Conservation (phyloP, 352 stramenopile species). For the Saprolegnia diclina region DNA sequence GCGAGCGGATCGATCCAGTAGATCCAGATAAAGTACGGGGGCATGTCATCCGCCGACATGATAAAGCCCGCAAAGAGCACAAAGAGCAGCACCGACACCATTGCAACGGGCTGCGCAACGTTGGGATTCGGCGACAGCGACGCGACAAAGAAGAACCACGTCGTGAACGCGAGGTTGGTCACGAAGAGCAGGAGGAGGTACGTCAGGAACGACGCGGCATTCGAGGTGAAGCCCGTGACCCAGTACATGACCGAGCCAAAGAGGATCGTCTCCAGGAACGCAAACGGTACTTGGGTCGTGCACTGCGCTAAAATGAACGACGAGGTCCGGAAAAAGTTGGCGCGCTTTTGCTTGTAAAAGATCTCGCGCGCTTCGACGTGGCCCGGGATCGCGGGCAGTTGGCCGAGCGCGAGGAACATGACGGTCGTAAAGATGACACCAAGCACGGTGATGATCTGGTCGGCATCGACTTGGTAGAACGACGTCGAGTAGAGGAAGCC, state of each 20-base stretch:
- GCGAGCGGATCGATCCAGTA: conserved; percentile 34
- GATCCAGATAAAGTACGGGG: conserved; percentile 31
- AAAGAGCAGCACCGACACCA: conserved; percentile 20
- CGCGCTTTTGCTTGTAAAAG: conserved; percentile 50
- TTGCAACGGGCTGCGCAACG: conserved; percentile 24
- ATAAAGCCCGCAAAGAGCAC: conserved; percentile 32
- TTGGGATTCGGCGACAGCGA: conserved; percentile 18
- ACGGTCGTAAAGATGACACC: conserved; percentile 66
- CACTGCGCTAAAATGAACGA: conserved; percentile 38
- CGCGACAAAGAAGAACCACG: conserved; percentile 28
- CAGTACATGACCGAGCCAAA: conserved; percentile 56
- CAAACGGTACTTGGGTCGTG: conserved; percentile 26
- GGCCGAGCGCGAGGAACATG: conserved; percentile 44
- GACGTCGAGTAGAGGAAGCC: conserved; percentile 36
- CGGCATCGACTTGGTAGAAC: conserved; percentile 38
- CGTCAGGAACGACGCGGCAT: not conserved
- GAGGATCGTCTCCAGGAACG: conserved; percentile 37
- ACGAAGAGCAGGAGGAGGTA: not conserved
- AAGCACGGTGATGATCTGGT: conserved; percentile 39
- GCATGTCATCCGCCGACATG: conserved; percentile 28
- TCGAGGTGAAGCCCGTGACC: conserved; percentile 37
- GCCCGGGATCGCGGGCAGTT: conserved; percentile 42
- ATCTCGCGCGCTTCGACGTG: conserved; percentile 37
- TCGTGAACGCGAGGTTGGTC: conserved; percentile 41
- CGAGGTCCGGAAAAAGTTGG: conserved; percentile 46